phyloP scores from a whole-genome alignment of 768 basidiomycete genomes.

The Pholiota microspora region DNA sequence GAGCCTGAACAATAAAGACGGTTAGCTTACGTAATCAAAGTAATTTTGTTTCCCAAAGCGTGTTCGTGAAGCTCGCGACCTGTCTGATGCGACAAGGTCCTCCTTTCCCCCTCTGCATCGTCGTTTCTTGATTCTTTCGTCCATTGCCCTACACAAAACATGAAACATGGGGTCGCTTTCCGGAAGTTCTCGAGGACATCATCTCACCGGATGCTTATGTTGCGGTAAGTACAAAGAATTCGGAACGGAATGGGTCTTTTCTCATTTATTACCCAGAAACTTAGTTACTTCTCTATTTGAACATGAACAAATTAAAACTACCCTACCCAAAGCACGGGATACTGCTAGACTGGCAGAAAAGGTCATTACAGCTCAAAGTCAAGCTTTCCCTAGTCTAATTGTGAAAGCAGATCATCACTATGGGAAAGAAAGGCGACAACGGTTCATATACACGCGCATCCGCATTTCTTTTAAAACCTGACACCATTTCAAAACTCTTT shows the following conservation, averaged over 20 bases:
- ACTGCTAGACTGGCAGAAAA: conserved; percentile 91
- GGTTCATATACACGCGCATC: conserved; percentile 70
- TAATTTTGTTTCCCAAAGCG: not conserved
- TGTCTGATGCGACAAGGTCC: not conserved
- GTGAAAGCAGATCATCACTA: conserved; percentile 72
- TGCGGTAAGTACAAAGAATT: conserved; percentile 52
- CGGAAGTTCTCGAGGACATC: conserved; percentile 90
- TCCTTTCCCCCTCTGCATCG: not conserved
- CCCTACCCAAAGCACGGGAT: conserved; percentile 92
- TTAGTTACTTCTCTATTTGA: conserved; percentile 92
- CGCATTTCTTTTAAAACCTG: conserved; percentile 74
- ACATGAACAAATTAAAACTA: conserved; percentile 95
- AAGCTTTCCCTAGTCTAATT: conserved; percentile 5
- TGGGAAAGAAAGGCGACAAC: conserved; percentile 83
- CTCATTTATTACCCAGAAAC: conserved; percentile 54
- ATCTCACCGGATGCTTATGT: conserved; percentile 90
- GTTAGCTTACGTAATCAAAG: conserved; percentile 8
- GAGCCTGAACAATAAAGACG: too few relatives aligned
- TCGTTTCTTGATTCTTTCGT: not conserved
- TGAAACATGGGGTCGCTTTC: conserved; percentile 95
- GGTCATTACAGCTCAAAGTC: conserved; percentile 35
- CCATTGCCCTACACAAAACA: conserved; percentile 27
- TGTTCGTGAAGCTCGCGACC: not conserved
- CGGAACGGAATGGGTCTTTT: conserved; percentile 1
- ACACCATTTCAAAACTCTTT: conserved; percentile 81